Percentiles rank a stretch among this genome's conserved stretches.
These are phyloP conservation scores for Striga hermonthica DNA, from an alignment of 305 asterid species.

Conservation along the genomic window DNA sequence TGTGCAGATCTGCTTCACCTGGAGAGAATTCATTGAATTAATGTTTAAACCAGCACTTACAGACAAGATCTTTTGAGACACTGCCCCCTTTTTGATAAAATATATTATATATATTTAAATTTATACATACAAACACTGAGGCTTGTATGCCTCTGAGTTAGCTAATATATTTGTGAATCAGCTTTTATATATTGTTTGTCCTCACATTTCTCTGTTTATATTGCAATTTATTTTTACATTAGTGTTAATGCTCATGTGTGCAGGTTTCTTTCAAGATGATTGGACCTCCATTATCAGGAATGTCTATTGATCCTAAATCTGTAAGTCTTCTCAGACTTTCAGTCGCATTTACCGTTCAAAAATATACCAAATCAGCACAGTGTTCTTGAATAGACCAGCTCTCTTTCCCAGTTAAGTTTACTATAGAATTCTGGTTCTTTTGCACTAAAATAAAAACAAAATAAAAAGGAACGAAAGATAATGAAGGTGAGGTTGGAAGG, in stretches of 20 bases:
- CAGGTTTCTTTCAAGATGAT: constrained; percentile 94
- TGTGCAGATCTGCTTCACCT: too few species aligned
- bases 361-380: not conserved
- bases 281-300: constrained; percentile 82
- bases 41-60: too few species aligned
- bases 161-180: not conserved
- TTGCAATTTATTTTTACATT: constrained; percentile 20
- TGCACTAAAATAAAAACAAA: too few species aligned
- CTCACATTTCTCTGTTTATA: constrained; percentile 12
- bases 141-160: too few species aligned
- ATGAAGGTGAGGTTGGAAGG: too few species aligned
- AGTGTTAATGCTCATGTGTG: constrained; percentile 31
- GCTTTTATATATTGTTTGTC: constrained; percentile 21
- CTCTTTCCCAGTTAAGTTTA: constrained; percentile 9
- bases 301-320: constrained; percentile 87
- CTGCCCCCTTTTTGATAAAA: too few species aligned
- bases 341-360: constrained; percentile 7
- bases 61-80: too few species aligned
- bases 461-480: too few species aligned
- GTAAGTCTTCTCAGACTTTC: constrained; percentile 46
- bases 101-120: too few species aligned
- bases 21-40: too few species aligned
- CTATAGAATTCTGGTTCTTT: constrained; percentile 1
- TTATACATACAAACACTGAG: too few species aligned
- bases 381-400: not conserved